Percentiles rank a stretch among this genome's conserved stretches.
Evolutionary conservation across 2,329 filamentous ascomycete species (phyloP).

Genomic region (Pseudophaeomoniella oleicola): DNA sequence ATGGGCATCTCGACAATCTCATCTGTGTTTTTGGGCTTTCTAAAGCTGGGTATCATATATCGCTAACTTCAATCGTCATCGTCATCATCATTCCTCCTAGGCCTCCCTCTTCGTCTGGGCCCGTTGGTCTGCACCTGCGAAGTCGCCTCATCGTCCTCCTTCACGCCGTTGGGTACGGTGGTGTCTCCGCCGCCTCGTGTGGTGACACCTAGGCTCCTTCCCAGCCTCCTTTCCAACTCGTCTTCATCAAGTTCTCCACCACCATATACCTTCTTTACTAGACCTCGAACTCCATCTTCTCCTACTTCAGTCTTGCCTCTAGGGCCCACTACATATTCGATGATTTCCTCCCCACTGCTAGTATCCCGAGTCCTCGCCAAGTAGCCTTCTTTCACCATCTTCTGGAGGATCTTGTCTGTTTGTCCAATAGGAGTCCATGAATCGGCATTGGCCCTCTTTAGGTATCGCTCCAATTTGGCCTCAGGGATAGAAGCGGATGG

Average conservation of each 20-base stretch:
- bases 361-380: conserved; percentile 59
- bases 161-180: neutral
- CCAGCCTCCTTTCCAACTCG: conserved; percentile 45
- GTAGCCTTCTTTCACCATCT: conserved; percentile 71
- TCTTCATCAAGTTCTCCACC: conserved; percentile 16
- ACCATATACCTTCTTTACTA: conserved; percentile 45
- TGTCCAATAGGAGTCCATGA: conserved; percentile 59
- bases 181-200: conserved; percentile 2
- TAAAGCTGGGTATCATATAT: neutral
- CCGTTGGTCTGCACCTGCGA: neutral
- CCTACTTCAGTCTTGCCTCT: conserved; percentile 77
- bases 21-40: too few species aligned
- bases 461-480: conserved; percentile 60
- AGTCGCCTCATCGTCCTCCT: neutral
- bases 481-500: conserved; percentile 62
- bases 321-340: conserved; percentile 74
- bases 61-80: neutral
- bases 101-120: neutral
- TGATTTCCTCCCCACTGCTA: conserved; percentile 54
- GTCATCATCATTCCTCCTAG: neutral
- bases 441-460: conserved; percentile 61
- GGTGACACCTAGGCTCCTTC: conserved; percentile 45
- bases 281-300: conserved; percentile 54
- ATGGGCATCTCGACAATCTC: too few species aligned
- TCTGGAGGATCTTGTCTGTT: conserved; percentile 59